These are phyloP conservation scores for Backusella parvicylindrica DNA, from an alignment of 192 early-diverging fungal genomes.

Conservation along the genomic window DNA sequence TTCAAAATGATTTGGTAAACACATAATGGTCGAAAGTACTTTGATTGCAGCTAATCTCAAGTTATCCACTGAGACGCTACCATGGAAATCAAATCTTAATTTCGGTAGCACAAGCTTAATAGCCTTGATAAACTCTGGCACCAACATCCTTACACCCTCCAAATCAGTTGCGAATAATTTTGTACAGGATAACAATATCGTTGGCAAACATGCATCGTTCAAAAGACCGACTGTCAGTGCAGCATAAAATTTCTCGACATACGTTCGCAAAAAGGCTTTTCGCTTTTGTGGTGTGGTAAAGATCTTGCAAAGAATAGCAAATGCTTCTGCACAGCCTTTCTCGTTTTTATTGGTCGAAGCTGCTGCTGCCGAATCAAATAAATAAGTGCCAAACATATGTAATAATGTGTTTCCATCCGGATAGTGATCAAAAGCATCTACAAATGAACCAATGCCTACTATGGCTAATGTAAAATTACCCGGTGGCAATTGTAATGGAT, in stretches of 20 bases:
- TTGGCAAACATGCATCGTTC: slow-evolving; percentile 57
- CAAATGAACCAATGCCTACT: slow-evolving; percentile 51
- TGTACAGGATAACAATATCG: slow-evolving; percentile 62
- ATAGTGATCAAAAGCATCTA: slow-evolving; percentile 39
- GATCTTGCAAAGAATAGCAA: slow-evolving; percentile 71
- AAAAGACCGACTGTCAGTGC: slow-evolving; percentile 58
- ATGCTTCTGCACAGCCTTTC: slow-evolving; percentile 66
- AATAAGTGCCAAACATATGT: slow-evolving; percentile 77
- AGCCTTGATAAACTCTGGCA: slow-evolving; percentile 70
- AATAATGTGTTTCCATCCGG: slow-evolving; percentile 77
- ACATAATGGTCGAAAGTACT: slow-evolving; percentile 61
- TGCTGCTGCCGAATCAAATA: slow-evolving; percentile 66
- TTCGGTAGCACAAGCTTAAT: slow-evolving; percentile 60
- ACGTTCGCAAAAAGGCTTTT: slow-evolving; percentile 54
- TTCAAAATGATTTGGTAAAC: slow-evolving; percentile 69
- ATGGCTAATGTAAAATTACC: slow-evolving; percentile 50
- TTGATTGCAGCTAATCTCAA: slow-evolving; percentile 64
- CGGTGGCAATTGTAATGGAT: slow-evolving; percentile 49
- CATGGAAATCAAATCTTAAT: slow-evolving; percentile 32
- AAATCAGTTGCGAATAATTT: slow-evolving; percentile 64
- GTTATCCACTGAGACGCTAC: slow-evolving; percentile 51
- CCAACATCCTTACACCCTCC: slow-evolving; percentile 67
- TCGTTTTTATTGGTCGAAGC: slow-evolving; percentile 22
- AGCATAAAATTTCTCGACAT: slow-evolving; percentile 74
- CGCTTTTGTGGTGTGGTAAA: slow-evolving; percentile 65